Percentiles rank a stretch among this genome's conserved stretches.
Evolutionary conservation across 495 filamentous ascomycete species (phyloP).

Genomic region (Eremomyces bilateralis): DNA sequence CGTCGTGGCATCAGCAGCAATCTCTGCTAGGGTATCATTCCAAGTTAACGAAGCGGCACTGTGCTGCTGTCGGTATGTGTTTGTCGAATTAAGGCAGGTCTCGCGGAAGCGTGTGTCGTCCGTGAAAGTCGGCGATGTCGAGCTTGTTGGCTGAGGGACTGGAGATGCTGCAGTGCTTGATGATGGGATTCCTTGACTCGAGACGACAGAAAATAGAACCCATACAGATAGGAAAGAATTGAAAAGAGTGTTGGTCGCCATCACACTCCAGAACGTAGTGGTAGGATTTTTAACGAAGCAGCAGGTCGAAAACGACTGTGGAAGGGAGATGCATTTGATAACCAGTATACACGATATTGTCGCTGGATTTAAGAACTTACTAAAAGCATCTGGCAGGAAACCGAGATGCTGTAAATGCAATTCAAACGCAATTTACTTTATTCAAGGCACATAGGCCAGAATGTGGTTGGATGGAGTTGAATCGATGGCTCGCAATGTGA

Average conservation of each 20-base stretch:
- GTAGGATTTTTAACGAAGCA: neutral
- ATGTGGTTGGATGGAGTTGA: too few relatives aligned
- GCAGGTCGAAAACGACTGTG: too few relatives aligned
- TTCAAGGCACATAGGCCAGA: too few relatives aligned
- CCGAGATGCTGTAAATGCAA: too few relatives aligned
- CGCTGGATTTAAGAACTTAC: too few relatives aligned
- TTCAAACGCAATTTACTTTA: too few relatives aligned
- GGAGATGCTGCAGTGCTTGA: neutral
- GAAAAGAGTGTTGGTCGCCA: neutral
- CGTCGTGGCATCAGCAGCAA: too few relatives aligned
- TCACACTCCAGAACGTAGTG: neutral
- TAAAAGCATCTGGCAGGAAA: too few relatives aligned
- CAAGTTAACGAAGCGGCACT: conserved; percentile 38
- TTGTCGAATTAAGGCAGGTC: conserved; percentile 41
- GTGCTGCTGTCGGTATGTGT: conserved; percentile 42
- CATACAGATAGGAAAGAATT: neutral
- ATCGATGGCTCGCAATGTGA: too few relatives aligned
- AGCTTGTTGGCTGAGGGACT: too few relatives aligned
- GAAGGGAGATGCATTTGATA: too few relatives aligned
- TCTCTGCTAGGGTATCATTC: conserved; percentile 40
- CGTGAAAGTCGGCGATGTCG: conserved; percentile 25
- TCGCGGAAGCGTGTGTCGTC: conserved; percentile 27
- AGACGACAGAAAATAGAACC: neutral
- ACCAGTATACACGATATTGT: too few relatives aligned
- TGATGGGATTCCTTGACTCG: neutral